These are phyloP conservation scores for Haplosporangium sp. DNA, from an alignment of 371 early-diverging fungal species.

Conservation along the genomic window DNA sequence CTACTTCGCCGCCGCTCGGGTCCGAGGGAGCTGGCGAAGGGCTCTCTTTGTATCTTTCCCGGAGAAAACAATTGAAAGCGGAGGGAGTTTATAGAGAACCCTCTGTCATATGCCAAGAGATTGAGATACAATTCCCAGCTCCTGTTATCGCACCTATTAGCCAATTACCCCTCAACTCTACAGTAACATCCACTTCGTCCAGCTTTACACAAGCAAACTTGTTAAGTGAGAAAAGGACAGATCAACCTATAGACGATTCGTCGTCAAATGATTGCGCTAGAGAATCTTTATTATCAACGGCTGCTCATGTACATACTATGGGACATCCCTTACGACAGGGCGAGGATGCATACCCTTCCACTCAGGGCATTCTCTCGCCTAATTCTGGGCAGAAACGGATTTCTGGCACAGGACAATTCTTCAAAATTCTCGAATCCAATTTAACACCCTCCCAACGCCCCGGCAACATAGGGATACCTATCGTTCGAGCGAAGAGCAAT, in stretches of 20 bases:
- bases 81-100: conserved; percentile 44
- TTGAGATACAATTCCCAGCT: conserved; percentile 45
- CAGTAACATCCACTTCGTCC: neutral
- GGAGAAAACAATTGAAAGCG: conserved; percentile 34
- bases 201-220: neutral
- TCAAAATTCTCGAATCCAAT: neutral
- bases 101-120: conserved; percentile 42
- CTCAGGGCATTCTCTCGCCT: neutral
- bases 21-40: conserved; percentile 12
- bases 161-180: neutral
- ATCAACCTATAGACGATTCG: conserved; percentile 9
- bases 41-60: conserved; percentile 14
- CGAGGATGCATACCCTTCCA: neutral
- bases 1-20: conserved; percentile 22
- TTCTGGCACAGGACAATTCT: conserved; percentile 6
- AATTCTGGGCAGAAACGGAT: conserved; percentile 15
- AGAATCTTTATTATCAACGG: neutral
- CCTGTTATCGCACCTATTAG: conserved; percentile 13
- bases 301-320: conserved; percentile 16
- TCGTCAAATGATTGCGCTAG: neutral
- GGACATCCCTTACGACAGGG: conserved; percentile 14
- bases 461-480: conserved; percentile 26
- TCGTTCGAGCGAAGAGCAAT: conserved; percentile 47
- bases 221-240: conserved; percentile 8
- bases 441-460: conserved; percentile 11